Conservation (phyloP, 768 basidiomycete species). For the Lentinula guzmanii region DNA sequence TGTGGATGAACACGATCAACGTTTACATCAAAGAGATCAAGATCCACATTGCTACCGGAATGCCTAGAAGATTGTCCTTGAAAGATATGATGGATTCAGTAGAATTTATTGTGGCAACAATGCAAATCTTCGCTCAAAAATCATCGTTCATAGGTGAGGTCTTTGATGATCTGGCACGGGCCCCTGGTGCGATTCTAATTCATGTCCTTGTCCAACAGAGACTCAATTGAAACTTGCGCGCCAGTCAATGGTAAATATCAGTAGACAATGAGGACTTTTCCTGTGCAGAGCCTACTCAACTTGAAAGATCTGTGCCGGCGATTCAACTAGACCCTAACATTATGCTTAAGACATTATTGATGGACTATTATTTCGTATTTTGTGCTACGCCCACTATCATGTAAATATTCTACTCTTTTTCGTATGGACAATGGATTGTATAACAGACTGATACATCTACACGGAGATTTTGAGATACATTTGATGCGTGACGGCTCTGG, state of each 20-base stretch:
- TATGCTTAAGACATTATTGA: neutral
- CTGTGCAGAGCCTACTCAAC: neutral
- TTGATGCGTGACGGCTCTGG: too few species aligned
- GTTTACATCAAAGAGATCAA: constrained; percentile 2
- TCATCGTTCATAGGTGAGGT: constrained; percentile 5
- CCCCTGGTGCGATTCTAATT: neutral
- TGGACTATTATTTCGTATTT: neutral
- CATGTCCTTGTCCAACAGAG: neutral
- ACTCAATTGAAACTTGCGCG: neutral
- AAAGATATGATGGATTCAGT: neutral
- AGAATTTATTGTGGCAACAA: neutral
- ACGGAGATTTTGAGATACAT: too few species aligned
- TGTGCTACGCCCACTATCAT: too few species aligned
- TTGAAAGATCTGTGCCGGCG: neutral
- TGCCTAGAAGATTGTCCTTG: neutral
- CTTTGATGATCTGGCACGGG: neutral
- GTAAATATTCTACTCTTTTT: too few species aligned
- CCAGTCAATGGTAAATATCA: neutral
- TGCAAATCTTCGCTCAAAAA: neutral
- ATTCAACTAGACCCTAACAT: neutral
- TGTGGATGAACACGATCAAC: constrained; percentile 2
- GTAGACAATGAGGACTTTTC: neutral
- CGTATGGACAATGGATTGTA: too few species aligned
- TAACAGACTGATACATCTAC: too few species aligned
- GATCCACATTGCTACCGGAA: neutral